Evolutionary conservation across 2,329 filamentous ascomycete genomes (phyloP), one percentile per base, ranked within the genome.

Genomic region (Colletotrichum scovillei): DNA sequence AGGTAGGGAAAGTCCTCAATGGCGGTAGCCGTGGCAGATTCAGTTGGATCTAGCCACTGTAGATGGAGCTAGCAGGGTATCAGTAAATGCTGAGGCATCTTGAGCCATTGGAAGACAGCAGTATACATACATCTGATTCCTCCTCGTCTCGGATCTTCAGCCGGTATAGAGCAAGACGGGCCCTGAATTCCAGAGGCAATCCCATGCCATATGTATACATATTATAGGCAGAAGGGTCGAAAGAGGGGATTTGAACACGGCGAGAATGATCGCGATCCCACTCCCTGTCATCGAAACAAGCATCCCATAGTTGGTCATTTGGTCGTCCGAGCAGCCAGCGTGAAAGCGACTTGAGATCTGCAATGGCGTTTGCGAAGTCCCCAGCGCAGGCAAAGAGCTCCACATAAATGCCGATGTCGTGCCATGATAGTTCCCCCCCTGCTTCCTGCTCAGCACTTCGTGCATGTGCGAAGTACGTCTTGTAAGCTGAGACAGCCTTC

Each of bases 121-220:
- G 68, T 26, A 16, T 59, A 83, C 88, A 84, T 86, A 94, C 92
- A 84, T 94, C 86, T 22, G 94, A 95, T 84, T 98, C 96, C 16
- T 90, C 84, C 26, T 90, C 84, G 30, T 92, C 85, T 0, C 90
- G 91, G 73, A 94, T 85, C 68, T 91, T 92, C 46, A 98, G 84
- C n/a, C 97, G 91, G 79, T 95, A 96, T 4, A 96, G 85, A 4
- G 94, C 96, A 75, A 99, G 85, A 79, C 96, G 97, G 35, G 94
- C 90, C 24, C 96, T 92, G 55, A 99, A 86, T 76, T 98, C 95
- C 5, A 95, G 81, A 0, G 95, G 96, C 52, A 98, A 85, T 1
- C 92, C 91, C 52, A 88, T 82, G 0, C 94, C 95, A 80, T 98
- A 98, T 0, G 88, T 84, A 6, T 87, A 85, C 4, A 83, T 78